Percentiles rank a stretch among this genome's conserved stretches.
Evolutionary conservation across 495 filamentous ascomycete species (phyloP).

Genomic region (Penicillium daleae): DNA sequence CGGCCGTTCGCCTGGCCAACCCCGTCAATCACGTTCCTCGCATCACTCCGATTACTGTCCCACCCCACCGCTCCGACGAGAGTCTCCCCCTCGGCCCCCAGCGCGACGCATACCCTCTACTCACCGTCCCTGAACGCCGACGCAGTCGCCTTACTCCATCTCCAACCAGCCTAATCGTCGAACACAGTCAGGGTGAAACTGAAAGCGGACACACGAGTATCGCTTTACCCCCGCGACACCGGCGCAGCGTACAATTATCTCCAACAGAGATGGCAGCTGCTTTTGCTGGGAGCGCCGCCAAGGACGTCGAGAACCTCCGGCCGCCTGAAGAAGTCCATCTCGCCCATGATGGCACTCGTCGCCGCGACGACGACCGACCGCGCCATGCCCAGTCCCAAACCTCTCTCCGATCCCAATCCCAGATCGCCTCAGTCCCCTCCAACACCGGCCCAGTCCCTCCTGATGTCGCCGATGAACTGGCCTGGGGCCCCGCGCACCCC

Average conservation of each 20-base stretch:
- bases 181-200: conserved; percentile 58
- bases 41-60: conserved; percentile 44
- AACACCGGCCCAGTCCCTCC: conserved; percentile 48
- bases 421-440: conserved; percentile 47
- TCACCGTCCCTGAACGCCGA: conserved; percentile 69
- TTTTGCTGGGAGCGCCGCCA: conserved; percentile 38
- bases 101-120: conserved; percentile 67
- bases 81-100: conserved; percentile 40
- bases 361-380: conserved; percentile 32
- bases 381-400: conserved; percentile 45
- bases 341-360: conserved; percentile 28
- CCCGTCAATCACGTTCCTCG: conserved; percentile 56
- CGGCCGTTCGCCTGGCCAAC: conserved; percentile 49
- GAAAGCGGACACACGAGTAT: conserved; percentile 68
- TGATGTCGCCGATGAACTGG: conserved; percentile 53
- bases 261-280: conserved; percentile 53
- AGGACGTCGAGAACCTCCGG: conserved; percentile 35
- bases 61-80: conserved; percentile 43
- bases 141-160: conserved; percentile 57
- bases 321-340: conserved; percentile 40
- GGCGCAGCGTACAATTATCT: conserved; percentile 41
- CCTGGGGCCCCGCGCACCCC: conserved; percentile 87
- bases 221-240: conserved; percentile 63
- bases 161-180: conserved; percentile 65
- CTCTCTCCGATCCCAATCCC: conserved; percentile 47